Base-by-base conservation (phyloP, 2,329 filamentous ascomycete genomes). In the Fusarium luffae region DNA sequence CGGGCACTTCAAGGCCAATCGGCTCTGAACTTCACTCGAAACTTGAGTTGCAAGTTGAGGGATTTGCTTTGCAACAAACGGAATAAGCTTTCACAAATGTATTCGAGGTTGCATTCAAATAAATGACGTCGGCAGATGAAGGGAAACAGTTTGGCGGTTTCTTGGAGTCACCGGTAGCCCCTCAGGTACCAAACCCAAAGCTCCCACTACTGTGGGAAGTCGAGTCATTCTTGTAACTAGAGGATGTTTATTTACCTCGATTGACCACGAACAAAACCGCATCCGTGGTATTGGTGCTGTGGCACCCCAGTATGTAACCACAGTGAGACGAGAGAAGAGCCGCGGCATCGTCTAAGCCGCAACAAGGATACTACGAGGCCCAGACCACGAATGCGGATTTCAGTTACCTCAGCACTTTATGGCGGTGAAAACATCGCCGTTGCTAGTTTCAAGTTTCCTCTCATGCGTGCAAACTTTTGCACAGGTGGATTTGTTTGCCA, bases 401-500 rank as follows among this genome's bases (percentile, higher is more conserved):
- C 52, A 57, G 64, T 42, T 62, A 67, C 50, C 74, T 78, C 12
- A 60, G 74, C 41, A 71, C 69, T 25, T 32, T 46, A 70, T 12
- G 66, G 76, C 54, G 78, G 79, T 51, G 75, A 78, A 52, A 77
- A 59, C 49, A 46, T 30, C 21, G 25, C 30, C 37, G 19, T 40
- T 46, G 40, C 61, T 50, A 59, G 60, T 42, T 23, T 50, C 32
- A 37, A 57, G 23, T 21, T 49, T 44, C 25, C 43, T 42, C 30
- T 44, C 12, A 23, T 46, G 30, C 50, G 41, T 65, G 62, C 60
- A 65, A 48, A 48, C 23, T 60, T 60, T 59, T 49, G 40, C 40
- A 11, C 16, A 37, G 25, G 63, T 66, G 61, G 63, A 19, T 41
- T 65, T 44, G 43, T 25, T 23, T 61, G 59, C 48, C 34, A 59